phyloP scores from a whole-genome alignment of 2,329 filamentous ascomycete species.

The Sclerotinia minor region DNA sequence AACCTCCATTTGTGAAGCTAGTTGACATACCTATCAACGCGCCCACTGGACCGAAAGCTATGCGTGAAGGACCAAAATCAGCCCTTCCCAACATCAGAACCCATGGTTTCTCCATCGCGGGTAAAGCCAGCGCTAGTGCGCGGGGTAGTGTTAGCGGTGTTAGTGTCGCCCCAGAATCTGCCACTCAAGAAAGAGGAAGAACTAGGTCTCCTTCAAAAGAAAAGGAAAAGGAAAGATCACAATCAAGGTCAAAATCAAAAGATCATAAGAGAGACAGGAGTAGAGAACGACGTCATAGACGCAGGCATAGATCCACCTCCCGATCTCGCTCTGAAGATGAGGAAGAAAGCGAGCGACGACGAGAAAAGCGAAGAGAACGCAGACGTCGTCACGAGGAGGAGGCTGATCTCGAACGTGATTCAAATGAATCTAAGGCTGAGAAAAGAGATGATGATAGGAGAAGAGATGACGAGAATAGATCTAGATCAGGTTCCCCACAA shows the following conservation, averaged over 20 bases:
- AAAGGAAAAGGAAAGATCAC: slow-evolving; percentile 40
- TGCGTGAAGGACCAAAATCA: slow-evolving; percentile 85
- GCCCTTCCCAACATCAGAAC: slow-evolving; percentile 65
- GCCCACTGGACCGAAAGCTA: slow-evolving; percentile 90
- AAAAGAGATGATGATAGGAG: slow-evolving; percentile 32
- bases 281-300: slow-evolving; percentile 37
- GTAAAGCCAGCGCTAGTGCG: slow-evolving; percentile 37
- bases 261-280: slow-evolving; percentile 36
- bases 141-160: slow-evolving; percentile 37
- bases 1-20: slow-evolving; percentile 40
- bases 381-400: slow-evolving; percentile 37
- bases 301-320: slow-evolving; percentile 39
- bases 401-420: slow-evolving; percentile 28
- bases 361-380: slow-evolving; percentile 39
- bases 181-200: slow-evolving; percentile 33
- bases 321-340: slow-evolving; percentile 38
- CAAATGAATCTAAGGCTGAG: slow-evolving; percentile 29
- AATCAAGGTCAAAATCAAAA: slow-evolving; percentile 41
- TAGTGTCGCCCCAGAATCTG: slow-evolving; percentile 35
- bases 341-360: slow-evolving; percentile 39
- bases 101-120: slow-evolving; percentile 43
- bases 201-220: slow-evolving; percentile 36
- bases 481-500: slow-evolving; percentile 65
- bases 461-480: slow-evolving; percentile 53
- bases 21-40: slow-evolving; percentile 63